These are phyloP conservation scores for Lentinula aciculospora DNA, from an alignment of 768 basidiomycete genomes.

Conservation along the genomic window DNA sequence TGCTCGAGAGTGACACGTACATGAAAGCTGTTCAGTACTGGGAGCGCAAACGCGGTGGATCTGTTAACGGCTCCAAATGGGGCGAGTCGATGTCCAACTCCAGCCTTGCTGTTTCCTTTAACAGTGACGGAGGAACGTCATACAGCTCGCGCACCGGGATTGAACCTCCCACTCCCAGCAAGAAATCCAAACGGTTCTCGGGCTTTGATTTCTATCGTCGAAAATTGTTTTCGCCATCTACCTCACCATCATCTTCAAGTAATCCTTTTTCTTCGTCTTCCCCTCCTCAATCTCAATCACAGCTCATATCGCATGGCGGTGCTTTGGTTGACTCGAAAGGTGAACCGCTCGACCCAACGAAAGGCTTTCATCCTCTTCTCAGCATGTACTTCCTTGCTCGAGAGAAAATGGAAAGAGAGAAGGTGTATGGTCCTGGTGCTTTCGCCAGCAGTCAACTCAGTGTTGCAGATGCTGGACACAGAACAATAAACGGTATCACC, in stretches of 20 bases:
- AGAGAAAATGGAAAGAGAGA: constrained; percentile 93
- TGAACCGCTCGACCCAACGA: constrained; percentile 73
- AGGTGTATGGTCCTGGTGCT: constrained; percentile 87
- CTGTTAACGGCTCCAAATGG: constrained; percentile 39
- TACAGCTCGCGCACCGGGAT: constrained; percentile 30
- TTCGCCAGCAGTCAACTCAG: constrained; percentile 92
- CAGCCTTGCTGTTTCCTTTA: constrained; percentile 63
- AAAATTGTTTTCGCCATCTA: constrained; percentile 69
- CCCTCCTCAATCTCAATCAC: constrained; percentile 54
- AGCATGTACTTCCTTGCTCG: constrained; percentile 95
- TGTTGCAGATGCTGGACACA: constrained; percentile 24
- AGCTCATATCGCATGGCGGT: constrained; percentile 35
- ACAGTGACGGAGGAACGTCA: constrained; percentile 24
- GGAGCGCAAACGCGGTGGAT: constrained; percentile 45
- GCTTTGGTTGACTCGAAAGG: constrained; percentile 39
- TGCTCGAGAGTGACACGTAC: constrained; percentile 79
- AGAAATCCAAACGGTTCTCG: constrained; percentile 83
- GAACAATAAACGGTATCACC: neutral
- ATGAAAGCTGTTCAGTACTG: constrained; percentile 66
- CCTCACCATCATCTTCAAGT: constrained; percentile 38
- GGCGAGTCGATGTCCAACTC: constrained; percentile 62
- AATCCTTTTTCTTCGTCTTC: constrained; percentile 41
- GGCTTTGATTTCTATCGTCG: constrained; percentile 92
- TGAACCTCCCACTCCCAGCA: constrained; percentile 31
- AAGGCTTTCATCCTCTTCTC: constrained; percentile 90